These are phyloP conservation scores for Xylaria sp. DNA, from an alignment of 2,329 filamentous ascomycete genomes.

Conservation along the genomic window DNA sequence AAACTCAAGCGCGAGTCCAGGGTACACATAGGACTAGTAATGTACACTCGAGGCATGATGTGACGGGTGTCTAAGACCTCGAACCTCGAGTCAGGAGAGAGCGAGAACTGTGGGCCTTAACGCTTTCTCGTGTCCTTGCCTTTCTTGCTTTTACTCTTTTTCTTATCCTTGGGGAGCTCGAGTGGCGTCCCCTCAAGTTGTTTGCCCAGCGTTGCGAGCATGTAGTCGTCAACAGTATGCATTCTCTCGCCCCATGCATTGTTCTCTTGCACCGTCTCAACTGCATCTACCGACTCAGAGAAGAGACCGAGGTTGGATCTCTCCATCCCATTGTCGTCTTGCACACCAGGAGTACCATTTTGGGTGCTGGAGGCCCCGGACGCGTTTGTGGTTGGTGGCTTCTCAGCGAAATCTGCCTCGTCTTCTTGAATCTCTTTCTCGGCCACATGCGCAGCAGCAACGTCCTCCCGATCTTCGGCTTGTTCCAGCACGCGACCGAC, in stretches of 20 bases:
- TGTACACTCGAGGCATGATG: constrained; percentile 22
- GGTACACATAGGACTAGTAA: not conserved
- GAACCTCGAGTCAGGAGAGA: not conserved
- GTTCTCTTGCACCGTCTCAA: constrained; percentile 51
- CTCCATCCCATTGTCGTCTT: constrained; percentile 50
- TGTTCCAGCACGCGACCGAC: constrained; percentile 82
- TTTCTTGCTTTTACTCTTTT: constrained; percentile 68
- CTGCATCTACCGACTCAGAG: constrained; percentile 52
- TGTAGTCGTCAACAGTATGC: constrained; percentile 77
- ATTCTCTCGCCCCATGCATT: constrained; percentile 70
- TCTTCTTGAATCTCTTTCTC: constrained; percentile 90
- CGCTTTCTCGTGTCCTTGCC: constrained; percentile 68
- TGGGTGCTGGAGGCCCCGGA: constrained; percentile 63
- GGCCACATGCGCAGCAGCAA: constrained; percentile 85
- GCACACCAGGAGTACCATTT: constrained; percentile 60
- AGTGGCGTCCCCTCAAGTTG: constrained; percentile 68
- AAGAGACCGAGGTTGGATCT: constrained; percentile 54
- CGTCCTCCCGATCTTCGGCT: constrained; percentile 93
- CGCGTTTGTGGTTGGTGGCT: constrained; percentile 56
- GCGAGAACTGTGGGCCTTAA: constrained; percentile 41
- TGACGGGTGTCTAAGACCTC: not conserved
- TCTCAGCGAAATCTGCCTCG: constrained; percentile 84
- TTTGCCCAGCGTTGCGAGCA: constrained; percentile 75
- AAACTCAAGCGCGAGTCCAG: constrained; percentile 6
- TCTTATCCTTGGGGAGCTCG: constrained; percentile 73